Percentiles rank a stretch among this genome's conserved stretches.
These are phyloP conservation scores for Tripterygium wilfordii DNA, from an alignment of 177 flowering plant species.

Conservation along the genomic window DNA sequence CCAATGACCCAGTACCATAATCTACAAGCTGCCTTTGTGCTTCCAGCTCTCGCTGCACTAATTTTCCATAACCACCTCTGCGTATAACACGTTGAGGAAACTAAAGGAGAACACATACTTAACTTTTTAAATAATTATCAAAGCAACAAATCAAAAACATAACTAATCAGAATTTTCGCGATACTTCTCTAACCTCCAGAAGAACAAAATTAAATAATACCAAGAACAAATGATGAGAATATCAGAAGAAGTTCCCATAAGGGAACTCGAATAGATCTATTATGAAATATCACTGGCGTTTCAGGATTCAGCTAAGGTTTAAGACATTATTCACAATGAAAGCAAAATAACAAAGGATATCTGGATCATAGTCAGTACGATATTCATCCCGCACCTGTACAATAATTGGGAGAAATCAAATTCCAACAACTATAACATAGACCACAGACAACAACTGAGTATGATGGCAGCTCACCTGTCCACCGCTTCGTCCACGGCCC, in stretches of 20 bases:
- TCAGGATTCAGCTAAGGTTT: no score
- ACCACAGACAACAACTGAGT: conserved; percentile 1
- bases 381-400: conserved; percentile 95
- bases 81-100: conserved; percentile 63
- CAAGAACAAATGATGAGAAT: no score
- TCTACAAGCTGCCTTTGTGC: conserved; percentile 93
- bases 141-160: no score
- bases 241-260: no score
- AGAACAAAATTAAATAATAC: no score
- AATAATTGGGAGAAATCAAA: conserved; percentile 8
- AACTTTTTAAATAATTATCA: neutral
- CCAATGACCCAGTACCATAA: conserved; percentile 87
- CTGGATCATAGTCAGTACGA: conserved; percentile 98
- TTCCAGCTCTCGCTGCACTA: conserved; percentile 92
- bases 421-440: neutral
- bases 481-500: conserved; percentile 98
- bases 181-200: no score
- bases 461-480: conserved; percentile 70
- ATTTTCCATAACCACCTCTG: conserved; percentile 99
- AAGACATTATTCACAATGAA: no score
- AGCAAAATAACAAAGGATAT: no score
- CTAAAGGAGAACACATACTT: neutral
- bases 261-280: no score
- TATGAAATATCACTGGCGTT: no score
- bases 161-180: no score